Evolutionary conservation across 352 stramenopile genomes (phyloP).

Genomic region (Phytophthora uliginosa): DNA sequence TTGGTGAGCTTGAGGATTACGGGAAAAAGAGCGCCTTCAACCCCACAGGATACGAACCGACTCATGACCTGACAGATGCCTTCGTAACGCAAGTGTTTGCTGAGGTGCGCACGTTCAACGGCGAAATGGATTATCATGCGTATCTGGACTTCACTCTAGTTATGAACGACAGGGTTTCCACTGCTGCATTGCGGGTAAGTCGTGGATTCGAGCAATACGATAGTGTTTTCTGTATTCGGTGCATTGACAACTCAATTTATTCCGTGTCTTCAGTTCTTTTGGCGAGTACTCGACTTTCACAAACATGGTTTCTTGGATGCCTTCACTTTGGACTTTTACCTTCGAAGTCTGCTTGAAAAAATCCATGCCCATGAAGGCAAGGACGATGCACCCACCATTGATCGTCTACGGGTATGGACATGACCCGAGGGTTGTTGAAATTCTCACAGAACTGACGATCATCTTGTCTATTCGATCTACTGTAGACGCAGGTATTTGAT

Average conservation of each 20-base stretch:
- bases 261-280: conserved; percentile 65
- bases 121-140: conserved; percentile 70
- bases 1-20: conserved; percentile 56
- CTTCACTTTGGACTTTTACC: conserved; percentile 72
- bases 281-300: conserved; percentile 72
- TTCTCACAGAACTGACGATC: conserved; percentile 3
- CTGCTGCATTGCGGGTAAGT: conserved; percentile 52
- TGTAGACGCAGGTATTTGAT: conserved; percentile 75
- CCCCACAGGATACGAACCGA: conserved; percentile 43
- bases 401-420: conserved; percentile 45
- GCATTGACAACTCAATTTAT: neutral
- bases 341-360: conserved; percentile 66
- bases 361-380: conserved; percentile 39
- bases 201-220: neutral
- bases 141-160: conserved; percentile 74
- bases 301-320: conserved; percentile 72
- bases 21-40: conserved; percentile 83
- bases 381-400: conserved; percentile 36
- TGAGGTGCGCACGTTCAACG: conserved; percentile 58
- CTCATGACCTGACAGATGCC: conserved; percentile 64
- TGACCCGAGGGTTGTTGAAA: neutral
- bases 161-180: conserved; percentile 54
- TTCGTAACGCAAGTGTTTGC: conserved; percentile 69
- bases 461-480: neutral
- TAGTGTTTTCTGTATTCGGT: neutral